Evolutionary conservation across 768 basidiomycete genomes (phyloP).

Genomic region (Amanita pallidorosea): DNA sequence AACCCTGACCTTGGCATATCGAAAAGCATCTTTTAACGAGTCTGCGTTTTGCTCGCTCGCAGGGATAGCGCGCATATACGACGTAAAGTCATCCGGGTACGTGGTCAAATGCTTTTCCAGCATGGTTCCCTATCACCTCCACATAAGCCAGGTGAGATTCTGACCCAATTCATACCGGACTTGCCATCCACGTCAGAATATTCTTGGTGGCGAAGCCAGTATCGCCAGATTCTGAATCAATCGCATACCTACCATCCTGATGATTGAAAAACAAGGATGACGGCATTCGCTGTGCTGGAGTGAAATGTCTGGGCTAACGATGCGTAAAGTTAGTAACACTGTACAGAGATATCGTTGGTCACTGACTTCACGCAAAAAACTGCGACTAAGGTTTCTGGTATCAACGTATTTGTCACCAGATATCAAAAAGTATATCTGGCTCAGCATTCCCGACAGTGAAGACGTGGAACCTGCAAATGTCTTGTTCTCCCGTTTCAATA

Average conservation of each 20-base stretch:
- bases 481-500: slow-evolving; percentile 49
- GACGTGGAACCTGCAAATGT: slow-evolving; percentile 84
- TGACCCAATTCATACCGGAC: slow-evolving; percentile 9
- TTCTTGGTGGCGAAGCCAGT: slow-evolving; percentile 43
- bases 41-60: slow-evolving; percentile 19
- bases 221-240: slow-evolving; percentile 43
- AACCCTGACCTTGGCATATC: slow-evolving; percentile 64
- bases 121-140: slow-evolving; percentile 57
- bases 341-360: neutral
- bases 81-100: slow-evolving; percentile 49
- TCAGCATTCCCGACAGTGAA: slow-evolving; percentile 72
- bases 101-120: slow-evolving; percentile 83
- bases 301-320: slow-evolving; percentile 49
- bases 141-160: neutral
- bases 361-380: slow-evolving; percentile 51
- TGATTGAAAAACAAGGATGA: slow-evolving; percentile 56
- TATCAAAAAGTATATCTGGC: slow-evolving; percentile 82
- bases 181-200: slow-evolving; percentile 66
- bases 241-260: slow-evolving; percentile 54
- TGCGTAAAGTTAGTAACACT: slow-evolving; percentile 1
- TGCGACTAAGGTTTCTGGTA: slow-evolving; percentile 43
- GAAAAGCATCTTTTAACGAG: slow-evolving; percentile 60
- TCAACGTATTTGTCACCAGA: slow-evolving; percentile 64
- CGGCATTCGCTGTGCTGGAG: slow-evolving; percentile 72
- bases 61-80: slow-evolving; percentile 31